Evolutionary conservation across 2,329 filamentous ascomycete species (phyloP), one percentile per base, ranked within the genome.

Genomic region (Cercospora zeina): DNA sequence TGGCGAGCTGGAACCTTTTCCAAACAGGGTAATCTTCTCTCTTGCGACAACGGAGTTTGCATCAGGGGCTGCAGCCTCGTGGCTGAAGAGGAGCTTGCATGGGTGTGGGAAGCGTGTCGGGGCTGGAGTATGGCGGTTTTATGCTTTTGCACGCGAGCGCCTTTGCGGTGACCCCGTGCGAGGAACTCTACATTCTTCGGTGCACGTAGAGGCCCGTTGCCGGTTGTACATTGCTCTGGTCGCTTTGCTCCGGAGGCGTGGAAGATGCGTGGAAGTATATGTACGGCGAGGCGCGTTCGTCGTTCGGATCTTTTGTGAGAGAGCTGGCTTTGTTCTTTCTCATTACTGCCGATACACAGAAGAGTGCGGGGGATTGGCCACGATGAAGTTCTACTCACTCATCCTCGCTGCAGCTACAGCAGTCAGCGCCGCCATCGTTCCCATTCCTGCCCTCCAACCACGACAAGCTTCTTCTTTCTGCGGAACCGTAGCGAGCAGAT

Each of bases 371-470:
- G 11, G 8, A 27, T n/a, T 45, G 16, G 42, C 42, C 39, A 49
- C n/a, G 14, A 58, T 58, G 55, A 58, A 36, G 42, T 58, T 58
- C 39, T 47, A 7, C n/a, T 31, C 55, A 24, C 37, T 42, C 30
- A 30, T 58, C 30, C 55, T 58, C 8, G 55, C 55, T 58, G 42
- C 55, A 49, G 55, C 55, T 19, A 27, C 39, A 14, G 37, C 55
- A 49, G 37, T 49, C 21, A 16, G 19, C 31, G 37, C 37, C 36
- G 55, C 16, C 16, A 47, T 58, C 4, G 39, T 34, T 1, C 31
- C 55, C 14, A 39, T 39, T 33, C 39, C 27, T 9, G 36, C 19
- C 10, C 39, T 58, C 7, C 36, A 33, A 16, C 55, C 55, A 5
- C 16, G 55, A 58, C 55, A 58, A 36, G 42, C n/a, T 19, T 19